A percentile compares a stretch with the other conserved stretches of the same genome.
phyloP scores from a whole-genome alignment of 352 stramenopile genomes.

The Phytophthora hibernalis region DNA sequence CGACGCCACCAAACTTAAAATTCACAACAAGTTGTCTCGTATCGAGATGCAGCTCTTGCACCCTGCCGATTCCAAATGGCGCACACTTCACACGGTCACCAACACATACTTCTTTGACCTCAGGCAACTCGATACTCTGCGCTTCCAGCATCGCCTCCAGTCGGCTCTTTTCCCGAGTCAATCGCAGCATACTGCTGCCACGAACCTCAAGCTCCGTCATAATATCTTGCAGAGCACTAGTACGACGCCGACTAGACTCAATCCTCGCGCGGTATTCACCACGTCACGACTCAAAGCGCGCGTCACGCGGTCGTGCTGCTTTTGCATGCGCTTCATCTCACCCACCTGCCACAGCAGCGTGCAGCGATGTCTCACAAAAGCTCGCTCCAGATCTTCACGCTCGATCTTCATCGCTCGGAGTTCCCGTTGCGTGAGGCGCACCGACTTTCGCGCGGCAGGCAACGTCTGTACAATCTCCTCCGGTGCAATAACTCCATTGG shows the following conservation, averaged over 20 bases:
- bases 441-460: conserved; percentile 64
- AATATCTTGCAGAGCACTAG: conserved; percentile 79
- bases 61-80: conserved; percentile 52
- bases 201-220: conserved; percentile 80
- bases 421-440: conserved; percentile 81
- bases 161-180: conserved; percentile 73
- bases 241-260: conserved; percentile 76
- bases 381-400: conserved; percentile 77
- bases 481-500: conserved; percentile 61
- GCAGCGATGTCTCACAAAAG: conserved; percentile 72
- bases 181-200: conserved; percentile 55
- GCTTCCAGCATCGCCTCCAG: conserved; percentile 58
- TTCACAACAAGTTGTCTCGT: conserved; percentile 54
- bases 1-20: conserved; percentile 49
- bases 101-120: conserved; percentile 70
- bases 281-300: conserved; percentile 53
- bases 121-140: conserved; percentile 50
- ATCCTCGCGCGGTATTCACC: conserved; percentile 53
- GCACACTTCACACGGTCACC: conserved; percentile 59
- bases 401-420: conserved; percentile 72
- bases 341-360: conserved; percentile 70
- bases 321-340: conserved; percentile 76
- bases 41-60: conserved; percentile 49
- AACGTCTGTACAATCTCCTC: conserved; percentile 82
- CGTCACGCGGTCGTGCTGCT: conserved; percentile 72